phyloP scores from a whole-genome alignment of 345 rosid species.

The Aegle marmelos region DNA sequence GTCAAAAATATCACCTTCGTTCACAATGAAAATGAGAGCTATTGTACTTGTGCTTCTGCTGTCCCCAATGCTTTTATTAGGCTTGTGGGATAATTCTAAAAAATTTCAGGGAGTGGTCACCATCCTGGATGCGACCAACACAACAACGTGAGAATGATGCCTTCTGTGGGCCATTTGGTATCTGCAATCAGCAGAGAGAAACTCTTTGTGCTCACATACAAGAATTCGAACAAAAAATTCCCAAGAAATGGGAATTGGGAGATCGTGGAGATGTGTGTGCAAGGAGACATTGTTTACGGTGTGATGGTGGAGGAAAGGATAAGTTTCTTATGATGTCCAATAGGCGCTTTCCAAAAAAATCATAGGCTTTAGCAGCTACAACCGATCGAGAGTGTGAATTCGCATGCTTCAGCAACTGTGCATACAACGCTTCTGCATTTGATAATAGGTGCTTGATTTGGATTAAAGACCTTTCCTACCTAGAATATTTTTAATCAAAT shows the following conservation, averaged over 20 bases:
- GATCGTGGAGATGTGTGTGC: constrained; percentile 15
- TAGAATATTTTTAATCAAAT: neutral
- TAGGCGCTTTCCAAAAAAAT: neutral
- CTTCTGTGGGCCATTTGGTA: constrained; percentile 15
- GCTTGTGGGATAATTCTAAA: neutral
- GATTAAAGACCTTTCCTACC: constrained; percentile 13
- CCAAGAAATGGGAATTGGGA: neutral
- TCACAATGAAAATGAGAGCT: constrained; percentile 10
- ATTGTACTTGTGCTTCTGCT: constrained; percentile 1
- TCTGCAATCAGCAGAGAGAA: neutral
- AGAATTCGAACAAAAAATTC: constrained; percentile 15
- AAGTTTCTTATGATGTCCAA: neutral
- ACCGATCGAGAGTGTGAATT: constrained; percentile 15
- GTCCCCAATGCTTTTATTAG: constrained; percentile 3
- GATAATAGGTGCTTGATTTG: constrained; percentile 16
- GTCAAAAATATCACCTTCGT: constrained; percentile 4
- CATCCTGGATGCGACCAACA: constrained; percentile 10
- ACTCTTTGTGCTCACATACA: constrained; percentile 10
- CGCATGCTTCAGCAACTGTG: constrained; percentile 20
- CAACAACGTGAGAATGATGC: constrained; percentile 16
- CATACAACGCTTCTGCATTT: constrained; percentile 29
- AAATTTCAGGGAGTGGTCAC: neutral
- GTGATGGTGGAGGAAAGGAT: constrained; percentile 12
- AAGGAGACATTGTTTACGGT: constrained; percentile 16
- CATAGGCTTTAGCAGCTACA: neutral